Conservation (phyloP, 2,329 filamentous ascomycete genomes). For the Aspergillus sp. region DNA sequence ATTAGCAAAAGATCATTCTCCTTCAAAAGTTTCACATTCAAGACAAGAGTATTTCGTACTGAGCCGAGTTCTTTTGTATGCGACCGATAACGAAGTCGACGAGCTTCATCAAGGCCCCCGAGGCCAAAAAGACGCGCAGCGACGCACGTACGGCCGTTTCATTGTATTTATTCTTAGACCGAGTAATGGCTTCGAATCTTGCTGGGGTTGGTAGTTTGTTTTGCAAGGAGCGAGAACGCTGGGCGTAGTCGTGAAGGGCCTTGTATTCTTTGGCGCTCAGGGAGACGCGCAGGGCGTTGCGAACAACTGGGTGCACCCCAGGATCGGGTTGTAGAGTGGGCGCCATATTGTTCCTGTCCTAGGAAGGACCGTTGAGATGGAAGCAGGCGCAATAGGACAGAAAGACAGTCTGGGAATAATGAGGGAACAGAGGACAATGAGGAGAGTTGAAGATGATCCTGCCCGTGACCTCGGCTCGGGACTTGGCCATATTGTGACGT, state of each 20-base stretch:
- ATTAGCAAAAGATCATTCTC: background rate
- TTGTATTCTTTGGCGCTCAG: conserved; percentile 82
- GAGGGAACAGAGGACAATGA: background rate
- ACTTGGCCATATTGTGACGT: background rate
- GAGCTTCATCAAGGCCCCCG: conserved; percentile 63
- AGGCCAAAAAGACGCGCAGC: conserved; percentile 67
- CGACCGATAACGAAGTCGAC: conserved; percentile 52
- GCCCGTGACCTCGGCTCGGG: conserved; percentile 23
- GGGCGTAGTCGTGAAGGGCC: conserved; percentile 78
- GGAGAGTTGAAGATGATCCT: background rate
- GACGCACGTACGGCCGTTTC: conserved; percentile 69
- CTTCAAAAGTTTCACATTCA: background rate
- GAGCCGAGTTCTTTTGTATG: conserved; percentile 22
- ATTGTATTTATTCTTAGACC: conserved; percentile 64
- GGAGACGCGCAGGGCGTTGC: conserved; percentile 83
- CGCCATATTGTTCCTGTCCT: conserved; percentile 24
- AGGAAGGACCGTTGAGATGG: background rate
- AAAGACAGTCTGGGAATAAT: background rate
- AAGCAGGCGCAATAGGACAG: background rate
- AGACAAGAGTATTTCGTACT: conserved; percentile 25
- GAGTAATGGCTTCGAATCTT: conserved; percentile 52
- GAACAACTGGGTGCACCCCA: conserved; percentile 67
- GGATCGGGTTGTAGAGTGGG: conserved; percentile 16
- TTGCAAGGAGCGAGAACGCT: conserved; percentile 59
- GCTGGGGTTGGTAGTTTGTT: conserved; percentile 52